These are phyloP conservation scores for Mucor lusitanicus DNA, from an alignment of 371 early-diverging fungal species.

Conservation along the genomic window DNA sequence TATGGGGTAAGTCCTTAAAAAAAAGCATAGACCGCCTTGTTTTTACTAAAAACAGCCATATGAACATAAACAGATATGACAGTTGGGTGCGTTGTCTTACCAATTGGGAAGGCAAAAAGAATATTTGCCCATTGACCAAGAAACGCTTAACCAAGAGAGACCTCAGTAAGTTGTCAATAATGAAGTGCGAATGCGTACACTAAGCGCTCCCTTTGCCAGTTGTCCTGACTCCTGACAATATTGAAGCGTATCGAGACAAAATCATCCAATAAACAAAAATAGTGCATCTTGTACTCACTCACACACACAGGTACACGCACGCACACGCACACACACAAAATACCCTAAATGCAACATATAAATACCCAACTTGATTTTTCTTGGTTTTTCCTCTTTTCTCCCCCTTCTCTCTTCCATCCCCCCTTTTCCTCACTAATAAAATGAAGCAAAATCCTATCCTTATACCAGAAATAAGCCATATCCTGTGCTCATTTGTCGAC, in stretches of 20 bases:
- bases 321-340: neutral
- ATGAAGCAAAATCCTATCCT: slow-evolving; percentile 35
- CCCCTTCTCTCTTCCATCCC: neutral
- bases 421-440: neutral
- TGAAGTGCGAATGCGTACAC: neutral
- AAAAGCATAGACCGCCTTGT: neutral
- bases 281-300: neutral
- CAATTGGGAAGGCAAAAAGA: slow-evolving; percentile 76
- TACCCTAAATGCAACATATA: neutral
- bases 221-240: slow-evolving; percentile 35
- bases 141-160: slow-evolving; percentile 90
- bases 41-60: neutral
- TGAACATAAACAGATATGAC: slow-evolving; percentile 60
- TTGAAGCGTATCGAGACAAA: slow-evolving; percentile 36
- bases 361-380: neutral
- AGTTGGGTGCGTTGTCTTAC: slow-evolving; percentile 92
- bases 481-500: slow-evolving; percentile 38
- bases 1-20: slow-evolving; percentile 66
- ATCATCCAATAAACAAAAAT: slow-evolving; percentile 21
- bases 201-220: slow-evolving; percentile 16
- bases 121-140: slow-evolving; percentile 93
- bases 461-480: slow-evolving; percentile 41
- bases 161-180: slow-evolving; percentile 44
- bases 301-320: neutral
- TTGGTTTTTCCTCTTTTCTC: neutral